phyloP scores from a whole-genome alignment of 2,329 filamentous ascomycete genomes.

The Colletotrichum sp. region DNA sequence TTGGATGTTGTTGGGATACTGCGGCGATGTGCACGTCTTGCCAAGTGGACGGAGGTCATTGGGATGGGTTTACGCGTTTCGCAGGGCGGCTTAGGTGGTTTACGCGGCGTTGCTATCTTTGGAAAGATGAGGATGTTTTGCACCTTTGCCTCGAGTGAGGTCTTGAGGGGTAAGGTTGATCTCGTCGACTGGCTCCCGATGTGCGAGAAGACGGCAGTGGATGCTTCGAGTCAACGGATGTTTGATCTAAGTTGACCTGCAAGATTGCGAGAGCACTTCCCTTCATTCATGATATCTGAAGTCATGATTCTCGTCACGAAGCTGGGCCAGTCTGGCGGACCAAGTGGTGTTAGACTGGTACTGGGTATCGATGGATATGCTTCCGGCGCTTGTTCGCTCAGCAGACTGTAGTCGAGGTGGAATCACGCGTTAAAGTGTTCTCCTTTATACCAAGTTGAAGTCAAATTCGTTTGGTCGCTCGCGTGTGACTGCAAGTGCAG shows the following conservation, averaged over 20 bases:
- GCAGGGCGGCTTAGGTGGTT: not conserved
- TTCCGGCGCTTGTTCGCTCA: not conserved
- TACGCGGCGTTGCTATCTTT: not conserved
- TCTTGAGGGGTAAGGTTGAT: too few relatives aligned
- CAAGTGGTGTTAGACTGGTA: not conserved
- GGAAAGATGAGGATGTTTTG: not conserved
- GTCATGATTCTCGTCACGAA: not conserved
- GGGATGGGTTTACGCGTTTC: not conserved
- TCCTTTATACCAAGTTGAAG: not conserved
- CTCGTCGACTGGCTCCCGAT: not conserved
- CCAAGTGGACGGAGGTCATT: not conserved
- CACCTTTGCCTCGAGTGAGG: not conserved
- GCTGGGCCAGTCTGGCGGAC: not conserved
- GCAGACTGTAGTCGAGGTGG: not conserved
- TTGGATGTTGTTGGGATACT: not conserved
- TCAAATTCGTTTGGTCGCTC: not conserved
- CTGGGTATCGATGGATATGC: not conserved
- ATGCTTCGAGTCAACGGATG: not conserved
- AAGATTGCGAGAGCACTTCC: not conserved
- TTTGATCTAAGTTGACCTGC: not conserved
- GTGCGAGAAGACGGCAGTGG: not conserved
- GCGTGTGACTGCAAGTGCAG: not conserved
- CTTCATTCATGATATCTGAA: not conserved
- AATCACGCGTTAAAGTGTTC: not conserved
- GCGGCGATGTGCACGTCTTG: not conserved